A percentile compares a stretch with the other conserved stretches of the same genome.
Conservation (phyloP, 805 yeast species). For the Yarrowia keelungensis region DNA sequence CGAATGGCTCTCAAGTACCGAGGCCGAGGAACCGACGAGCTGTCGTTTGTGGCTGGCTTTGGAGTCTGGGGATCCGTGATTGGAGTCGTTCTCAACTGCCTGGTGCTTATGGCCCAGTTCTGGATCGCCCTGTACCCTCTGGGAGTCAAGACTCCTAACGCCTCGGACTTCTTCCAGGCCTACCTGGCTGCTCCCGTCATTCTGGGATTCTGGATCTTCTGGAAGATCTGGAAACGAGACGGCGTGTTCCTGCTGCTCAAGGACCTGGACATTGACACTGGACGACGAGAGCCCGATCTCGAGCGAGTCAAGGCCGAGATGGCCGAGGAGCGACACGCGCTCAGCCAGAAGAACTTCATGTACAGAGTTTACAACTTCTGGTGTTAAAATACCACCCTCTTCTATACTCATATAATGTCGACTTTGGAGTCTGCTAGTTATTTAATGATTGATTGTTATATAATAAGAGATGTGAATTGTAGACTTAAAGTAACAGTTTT, state of each 20-base stretch:
- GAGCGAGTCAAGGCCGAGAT: constrained; percentile 59
- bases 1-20: constrained; percentile 60
- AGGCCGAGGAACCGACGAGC: constrained; percentile 65
- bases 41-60: constrained; percentile 62
- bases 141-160: constrained; percentile 58
- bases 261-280: constrained; percentile 66
- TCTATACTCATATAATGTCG: constrained; percentile 9
- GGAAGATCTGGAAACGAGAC: constrained; percentile 55
- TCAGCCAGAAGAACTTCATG: constrained; percentile 57
- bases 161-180: constrained; percentile 57
- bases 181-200: constrained; percentile 58
- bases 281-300: constrained; percentile 62
- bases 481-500: too few species aligned
- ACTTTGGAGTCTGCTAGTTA: not conserved
- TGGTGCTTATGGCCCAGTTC: constrained; percentile 77
- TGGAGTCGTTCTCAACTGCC: constrained; percentile 61
- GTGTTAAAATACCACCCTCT: constrained; percentile 51
- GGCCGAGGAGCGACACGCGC: constrained; percentile 56
- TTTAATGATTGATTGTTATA: constrained; percentile 16
- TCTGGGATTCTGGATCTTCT: constrained; percentile 57
- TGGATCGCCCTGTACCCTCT: constrained; percentile 82
- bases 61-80: constrained; percentile 66
- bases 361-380: constrained; percentile 54
- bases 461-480: not conserved
- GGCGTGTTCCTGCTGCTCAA: constrained; percentile 54